Percentiles rank a stretch among this genome's conserved stretches.
Conservation (phyloP, 768 basidiomycete species). For the Russula sp. region DNA sequence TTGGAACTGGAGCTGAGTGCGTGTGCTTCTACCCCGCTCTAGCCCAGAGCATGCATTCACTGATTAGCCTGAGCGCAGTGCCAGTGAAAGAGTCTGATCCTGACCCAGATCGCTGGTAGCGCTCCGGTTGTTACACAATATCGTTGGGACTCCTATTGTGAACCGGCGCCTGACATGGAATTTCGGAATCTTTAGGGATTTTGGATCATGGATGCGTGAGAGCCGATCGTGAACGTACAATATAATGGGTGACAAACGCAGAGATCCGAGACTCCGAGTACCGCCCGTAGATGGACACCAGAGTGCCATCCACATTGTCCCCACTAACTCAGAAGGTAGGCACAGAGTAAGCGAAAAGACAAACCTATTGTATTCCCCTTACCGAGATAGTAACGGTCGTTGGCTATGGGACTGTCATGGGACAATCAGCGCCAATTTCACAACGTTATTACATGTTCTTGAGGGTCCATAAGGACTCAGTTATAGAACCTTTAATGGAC, state of each 20-base stretch:
- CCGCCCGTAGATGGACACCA: not conserved
- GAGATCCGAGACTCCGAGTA: not conserved
- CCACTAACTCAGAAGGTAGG: constrained; percentile 50
- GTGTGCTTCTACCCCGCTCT: not conserved
- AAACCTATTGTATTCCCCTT: constrained; percentile 59
- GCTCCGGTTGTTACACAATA: not conserved
- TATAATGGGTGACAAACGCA: not conserved
- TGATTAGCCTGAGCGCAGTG: too few relatives aligned
- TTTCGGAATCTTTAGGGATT: not conserved
- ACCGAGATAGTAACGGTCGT: constrained; percentile 38
- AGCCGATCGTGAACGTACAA: not conserved
- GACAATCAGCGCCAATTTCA: not conserved
- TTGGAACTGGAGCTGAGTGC: not conserved
- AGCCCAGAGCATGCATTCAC: not conserved
- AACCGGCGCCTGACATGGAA: not conserved
- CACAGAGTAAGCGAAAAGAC: constrained; percentile 61
- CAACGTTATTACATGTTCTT: constrained; percentile 29
- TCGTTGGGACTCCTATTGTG: not conserved
- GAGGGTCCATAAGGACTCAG: constrained; percentile 45
- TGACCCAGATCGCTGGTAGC: constrained; percentile 4
- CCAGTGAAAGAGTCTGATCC: not conserved
- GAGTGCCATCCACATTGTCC: constrained; percentile 47
- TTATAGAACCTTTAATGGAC: constrained; percentile 43
- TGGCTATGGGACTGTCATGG: constrained; percentile 39
- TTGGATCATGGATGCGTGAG: not conserved